phyloP scores from a whole-genome alignment of 1,284 basidiomycete genomes.

The Fomitopsis betulina region DNA sequence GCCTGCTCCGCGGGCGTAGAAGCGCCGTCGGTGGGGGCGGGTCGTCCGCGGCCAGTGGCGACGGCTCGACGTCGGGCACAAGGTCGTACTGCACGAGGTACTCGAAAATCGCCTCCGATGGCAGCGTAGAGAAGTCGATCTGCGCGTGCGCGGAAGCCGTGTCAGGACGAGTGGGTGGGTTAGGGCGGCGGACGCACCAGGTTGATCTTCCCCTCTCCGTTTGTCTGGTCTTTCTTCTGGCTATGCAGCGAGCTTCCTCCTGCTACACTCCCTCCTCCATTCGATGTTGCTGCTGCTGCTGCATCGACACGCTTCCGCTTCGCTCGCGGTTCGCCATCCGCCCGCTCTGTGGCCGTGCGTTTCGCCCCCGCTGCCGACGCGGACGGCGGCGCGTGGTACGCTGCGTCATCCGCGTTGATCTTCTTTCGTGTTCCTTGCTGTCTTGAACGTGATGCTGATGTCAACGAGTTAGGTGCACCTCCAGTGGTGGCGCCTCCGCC shows the following conservation, averaged over 20 bases:
- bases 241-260: background rate
- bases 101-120: constrained; percentile 53
- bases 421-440: constrained; percentile 23
- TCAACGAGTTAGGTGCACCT: background rate
- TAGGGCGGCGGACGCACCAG: constrained; percentile 30
- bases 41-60: constrained; percentile 58
- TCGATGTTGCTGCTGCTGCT: constrained; percentile 21
- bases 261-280: constrained; percentile 1
- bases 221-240: constrained; percentile 10
- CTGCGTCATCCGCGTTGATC: constrained; percentile 26
- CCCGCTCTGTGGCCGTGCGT: constrained; percentile 21
- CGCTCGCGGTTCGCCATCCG: constrained; percentile 59
- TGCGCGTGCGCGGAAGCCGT: constrained; percentile 25
- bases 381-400: constrained; percentile 23
- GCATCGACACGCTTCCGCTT: constrained; percentile 66
- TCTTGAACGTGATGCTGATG: constrained; percentile 9
- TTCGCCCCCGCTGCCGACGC: constrained; percentile 14
- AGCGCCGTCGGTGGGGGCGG: constrained; percentile 59
- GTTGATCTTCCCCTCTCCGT: constrained; percentile 35
- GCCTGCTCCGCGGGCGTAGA: constrained; percentile 35
- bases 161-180: constrained; percentile 1
- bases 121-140: constrained; percentile 70
- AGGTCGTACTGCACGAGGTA: constrained; percentile 70
- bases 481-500: background rate
- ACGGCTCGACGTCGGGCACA: constrained; percentile 62